Conservation (phyloP, 1,284 basidiomycete genomes). For the Somion occarium region DNA sequence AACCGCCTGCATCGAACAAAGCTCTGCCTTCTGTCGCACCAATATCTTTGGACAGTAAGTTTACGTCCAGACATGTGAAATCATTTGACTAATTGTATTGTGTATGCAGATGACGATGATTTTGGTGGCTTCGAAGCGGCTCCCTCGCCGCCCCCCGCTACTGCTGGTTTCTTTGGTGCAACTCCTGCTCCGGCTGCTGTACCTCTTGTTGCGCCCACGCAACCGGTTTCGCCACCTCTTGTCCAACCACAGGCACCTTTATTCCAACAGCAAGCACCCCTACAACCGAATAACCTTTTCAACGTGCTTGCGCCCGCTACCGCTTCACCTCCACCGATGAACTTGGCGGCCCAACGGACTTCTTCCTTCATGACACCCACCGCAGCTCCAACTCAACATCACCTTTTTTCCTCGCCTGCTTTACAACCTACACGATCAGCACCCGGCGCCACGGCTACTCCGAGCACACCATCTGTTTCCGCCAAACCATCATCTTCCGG, state of each 20-base stretch:
- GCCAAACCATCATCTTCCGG: slow-evolving; percentile 28
- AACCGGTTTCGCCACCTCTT: slow-evolving; percentile 16
- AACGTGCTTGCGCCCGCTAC: slow-evolving; percentile 16
- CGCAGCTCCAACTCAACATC: not conserved
- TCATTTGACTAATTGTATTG: slow-evolving; percentile 18
- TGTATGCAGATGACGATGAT: slow-evolving; percentile 59
- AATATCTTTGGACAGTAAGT: slow-evolving; percentile 37
- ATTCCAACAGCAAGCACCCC: slow-evolving; percentile 12
- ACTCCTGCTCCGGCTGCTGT: slow-evolving; percentile 3
- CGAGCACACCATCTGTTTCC: slow-evolving; percentile 12
- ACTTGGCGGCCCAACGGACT: slow-evolving; percentile 9
- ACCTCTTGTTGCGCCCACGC: slow-evolving; percentile 14
- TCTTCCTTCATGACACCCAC: slow-evolving; percentile 15
- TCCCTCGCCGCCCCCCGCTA: slow-evolving; percentile 40
- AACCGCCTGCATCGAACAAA: slow-evolving; percentile 40
- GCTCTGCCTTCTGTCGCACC: slow-evolving; percentile 45
- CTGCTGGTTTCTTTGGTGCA: slow-evolving; percentile 29
- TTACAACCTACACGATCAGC: slow-evolving; percentile 14
- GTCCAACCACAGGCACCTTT: slow-evolving; percentile 13
- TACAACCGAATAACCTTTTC: slow-evolving; percentile 19
- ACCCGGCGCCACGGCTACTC: slow-evolving; percentile 17
- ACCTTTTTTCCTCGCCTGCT: slow-evolving; percentile 11
- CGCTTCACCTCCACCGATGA: slow-evolving; percentile 13
- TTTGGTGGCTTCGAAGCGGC: slow-evolving; percentile 91
- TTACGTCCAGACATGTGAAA: not conserved